Evolutionary conservation across 208 protist species (phyloP).

Genomic region (Spongospora subterranea): DNA sequence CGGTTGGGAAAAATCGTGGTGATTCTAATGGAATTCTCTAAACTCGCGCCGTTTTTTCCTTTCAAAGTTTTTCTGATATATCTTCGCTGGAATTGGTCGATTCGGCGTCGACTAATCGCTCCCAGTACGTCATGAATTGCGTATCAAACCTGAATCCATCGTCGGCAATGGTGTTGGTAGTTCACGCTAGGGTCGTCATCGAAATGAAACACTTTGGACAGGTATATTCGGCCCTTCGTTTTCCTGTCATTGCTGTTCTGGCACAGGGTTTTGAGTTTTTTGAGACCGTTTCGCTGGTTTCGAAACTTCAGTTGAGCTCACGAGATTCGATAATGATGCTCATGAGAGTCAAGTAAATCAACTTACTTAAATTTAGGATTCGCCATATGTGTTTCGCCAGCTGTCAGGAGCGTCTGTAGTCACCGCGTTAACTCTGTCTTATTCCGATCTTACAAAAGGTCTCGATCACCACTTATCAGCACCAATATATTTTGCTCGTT

Average conservation of each 20-base stretch:
- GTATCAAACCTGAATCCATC: not conserved
- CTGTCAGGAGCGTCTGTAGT: not conserved
- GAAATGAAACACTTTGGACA: constrained; percentile 48
- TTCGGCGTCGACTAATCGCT: not conserved
- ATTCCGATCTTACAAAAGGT: constrained; percentile 11
- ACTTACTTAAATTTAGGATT: not conserved
- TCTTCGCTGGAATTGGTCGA: not conserved
- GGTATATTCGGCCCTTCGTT: too few relatives aligned
- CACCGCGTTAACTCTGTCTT: not conserved
- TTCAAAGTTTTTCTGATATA: not conserved
- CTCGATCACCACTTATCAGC: too few relatives aligned
- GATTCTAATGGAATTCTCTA: not conserved
- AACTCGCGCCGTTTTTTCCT: not conserved
- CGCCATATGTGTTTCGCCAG: not conserved
- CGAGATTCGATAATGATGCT: not conserved
- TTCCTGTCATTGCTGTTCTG: not conserved
- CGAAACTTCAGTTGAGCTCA: not conserved
- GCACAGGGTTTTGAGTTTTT: not conserved
- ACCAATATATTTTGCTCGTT: too few relatives aligned
- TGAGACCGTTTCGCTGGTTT: not conserved
- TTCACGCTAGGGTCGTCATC: not conserved
- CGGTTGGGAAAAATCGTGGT: too few relatives aligned
- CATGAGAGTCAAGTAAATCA: too few relatives aligned
- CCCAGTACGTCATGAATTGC: not conserved
- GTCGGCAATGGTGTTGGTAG: not conserved